Evolutionary conservation across 257 asterid genomes (phyloP).

Genomic region (Sherardia arvensis): DNA sequence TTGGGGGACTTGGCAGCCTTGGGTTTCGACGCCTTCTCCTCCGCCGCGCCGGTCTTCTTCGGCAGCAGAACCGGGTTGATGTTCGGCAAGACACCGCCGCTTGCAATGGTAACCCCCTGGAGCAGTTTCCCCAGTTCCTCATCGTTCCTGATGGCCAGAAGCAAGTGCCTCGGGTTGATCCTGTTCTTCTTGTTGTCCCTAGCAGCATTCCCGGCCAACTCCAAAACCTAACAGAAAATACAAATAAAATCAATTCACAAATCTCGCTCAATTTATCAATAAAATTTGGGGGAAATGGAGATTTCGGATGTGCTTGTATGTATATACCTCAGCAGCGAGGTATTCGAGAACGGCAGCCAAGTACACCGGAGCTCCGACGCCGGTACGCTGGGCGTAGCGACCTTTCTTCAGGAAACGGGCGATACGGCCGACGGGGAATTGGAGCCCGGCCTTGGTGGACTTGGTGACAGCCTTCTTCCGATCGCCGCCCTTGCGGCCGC

Average conservation of each 20-base stretch:
- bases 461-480: conserved; percentile 18
- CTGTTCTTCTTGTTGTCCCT: conserved; percentile 24
- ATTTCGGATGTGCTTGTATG: not conserved
- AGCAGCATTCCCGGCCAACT: conserved; percentile 26
- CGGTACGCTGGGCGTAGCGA: conserved; percentile 25
- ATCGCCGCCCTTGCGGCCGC: conserved; percentile 19
- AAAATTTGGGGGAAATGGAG: not conserved
- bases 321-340: conserved; percentile 24
- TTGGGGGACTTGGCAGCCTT: conserved; percentile 13
- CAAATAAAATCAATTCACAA: not conserved
- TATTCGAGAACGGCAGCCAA: conserved; percentile 27
- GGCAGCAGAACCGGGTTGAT: conserved; percentile 19
- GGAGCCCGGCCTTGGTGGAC: conserved; percentile 26
- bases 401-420: conserved; percentile 20
- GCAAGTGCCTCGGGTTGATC: conserved; percentile 19
- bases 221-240: conserved; percentile 12
- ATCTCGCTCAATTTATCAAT: no score
- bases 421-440: conserved; percentile 21
- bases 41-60: conserved; percentile 11
- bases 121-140: conserved; percentile 25
- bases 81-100: conserved; percentile 19
- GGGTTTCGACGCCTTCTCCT: not conserved
- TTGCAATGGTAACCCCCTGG: conserved; percentile 19
- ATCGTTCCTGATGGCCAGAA: conserved; percentile 17
- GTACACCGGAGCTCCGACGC: conserved; percentile 21